Evolutionary conservation across 257 asterid genomes (phyloP).

Genomic region (Ajuga chamaepitys): DNA sequence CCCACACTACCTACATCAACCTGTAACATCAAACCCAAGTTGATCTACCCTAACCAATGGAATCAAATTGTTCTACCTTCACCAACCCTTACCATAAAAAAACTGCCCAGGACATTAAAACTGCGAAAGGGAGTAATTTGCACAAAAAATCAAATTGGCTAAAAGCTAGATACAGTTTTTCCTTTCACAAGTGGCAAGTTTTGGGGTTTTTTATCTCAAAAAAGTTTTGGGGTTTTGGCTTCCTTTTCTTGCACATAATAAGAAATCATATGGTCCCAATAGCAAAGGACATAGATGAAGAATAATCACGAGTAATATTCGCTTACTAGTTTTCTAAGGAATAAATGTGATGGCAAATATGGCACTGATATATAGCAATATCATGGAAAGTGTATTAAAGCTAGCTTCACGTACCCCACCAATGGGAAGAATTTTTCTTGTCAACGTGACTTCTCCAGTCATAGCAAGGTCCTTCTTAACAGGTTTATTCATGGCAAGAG

Average conservation of each 20-base stretch:
- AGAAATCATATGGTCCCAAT: not conserved
- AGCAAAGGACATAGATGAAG: not conserved
- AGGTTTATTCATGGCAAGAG: constrained; percentile 76
- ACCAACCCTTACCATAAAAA: too few species aligned
- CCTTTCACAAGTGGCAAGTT: too few species aligned
- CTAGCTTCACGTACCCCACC: constrained; percentile 77
- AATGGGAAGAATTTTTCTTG: constrained; percentile 88
- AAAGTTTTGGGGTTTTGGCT: too few species aligned
- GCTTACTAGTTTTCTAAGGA: not conserved
- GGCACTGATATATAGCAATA: not conserved
- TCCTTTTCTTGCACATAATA: not conserved
- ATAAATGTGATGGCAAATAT: not conserved
- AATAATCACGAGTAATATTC: not conserved
- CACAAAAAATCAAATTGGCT: too few species aligned
- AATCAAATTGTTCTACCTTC: too few species aligned
- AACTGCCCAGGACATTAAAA: too few species aligned
- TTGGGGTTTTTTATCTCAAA: too few species aligned
- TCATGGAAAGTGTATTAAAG: not conserved
- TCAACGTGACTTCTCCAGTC: constrained; percentile 95
- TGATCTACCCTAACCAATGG: too few species aligned
- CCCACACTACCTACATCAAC: too few species aligned
- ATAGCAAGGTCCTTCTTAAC: constrained; percentile 89
- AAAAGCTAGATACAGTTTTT: too few species aligned
- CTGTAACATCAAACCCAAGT: too few species aligned
- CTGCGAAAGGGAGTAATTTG: too few species aligned